Base-by-base conservation (phyloP, 106 monocot genomes). In the Dactylorhiza incarnata region DNA sequence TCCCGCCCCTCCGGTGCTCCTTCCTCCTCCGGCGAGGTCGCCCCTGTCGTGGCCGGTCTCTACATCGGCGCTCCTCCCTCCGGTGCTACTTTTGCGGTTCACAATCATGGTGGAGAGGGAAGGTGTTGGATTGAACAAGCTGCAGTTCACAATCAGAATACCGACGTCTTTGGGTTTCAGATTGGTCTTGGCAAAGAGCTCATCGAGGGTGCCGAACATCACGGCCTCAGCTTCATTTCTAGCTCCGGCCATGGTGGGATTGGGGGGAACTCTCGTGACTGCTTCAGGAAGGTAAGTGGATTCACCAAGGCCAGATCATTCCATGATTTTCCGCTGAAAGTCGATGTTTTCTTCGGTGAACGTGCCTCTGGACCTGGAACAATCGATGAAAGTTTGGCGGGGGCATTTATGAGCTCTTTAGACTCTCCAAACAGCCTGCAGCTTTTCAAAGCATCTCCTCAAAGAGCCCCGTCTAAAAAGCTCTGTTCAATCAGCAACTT, bases 121-220 rank as follows among this genome's bases (percentile, higher is more conserved):
- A 25, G 76, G 76, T 24, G 76, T 76, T 26, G 76, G 76, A 37
- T 67, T 76, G 76, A 76, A 76, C 48, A 76, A 76, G 67, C 76
- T 76, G 48, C 76, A 76, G 29, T 76, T 76, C 26, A 76, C 76
- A n/a, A 76, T 29, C 50, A 76, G 22, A 50, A 76, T 76, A 3
- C 76, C 76, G 25, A 76, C 22, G 15, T 76, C 76, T 25, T 76
- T 76, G 9, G 67, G 67, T 23, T 76, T 76, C 15, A 76, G 45
- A 50, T 45, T 49, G 9, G 67, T 76, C 67, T 68, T 76, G 4
- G 25, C 66, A 17, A 76, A 49, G 25, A 76, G 63, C 67, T 76
- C 67, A 22, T 76, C 76, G 16, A 76, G 19, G n/a, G 67, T 66
- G 15, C 76, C 76, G n/a, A 76, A 67, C 76, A 76, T 76, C 5